Evolutionary conservation across 495 filamentous ascomycete species (phyloP).

Genomic region (Podospora pseudoanserina): DNA sequence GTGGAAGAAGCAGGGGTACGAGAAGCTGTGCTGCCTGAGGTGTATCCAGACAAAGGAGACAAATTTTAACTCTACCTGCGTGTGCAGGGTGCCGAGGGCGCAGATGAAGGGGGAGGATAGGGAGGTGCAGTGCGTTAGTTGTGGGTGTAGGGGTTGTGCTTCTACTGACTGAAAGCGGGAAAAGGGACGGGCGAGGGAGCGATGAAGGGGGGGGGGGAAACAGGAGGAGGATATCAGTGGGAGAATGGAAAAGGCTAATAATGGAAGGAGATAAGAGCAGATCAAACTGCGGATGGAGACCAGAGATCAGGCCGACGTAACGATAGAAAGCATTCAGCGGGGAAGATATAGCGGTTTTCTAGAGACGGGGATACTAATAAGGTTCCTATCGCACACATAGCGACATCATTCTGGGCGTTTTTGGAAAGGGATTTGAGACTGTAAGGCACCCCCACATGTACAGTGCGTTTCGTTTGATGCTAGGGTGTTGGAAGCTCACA

Average conservation of each 20-base stretch:
- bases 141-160: constrained; percentile 87
- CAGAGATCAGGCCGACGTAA: too few species aligned
- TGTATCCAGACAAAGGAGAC: constrained; percentile 99
- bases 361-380: neutral
- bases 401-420: neutral
- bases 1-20: constrained; percentile 99
- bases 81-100: constrained; percentile 91
- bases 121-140: constrained; percentile 90
- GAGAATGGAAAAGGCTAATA: neutral
- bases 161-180: constrained; percentile 64
- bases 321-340: neutral
- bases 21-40: constrained; percentile 94
- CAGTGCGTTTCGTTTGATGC: neutral
- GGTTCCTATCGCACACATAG: neutral
- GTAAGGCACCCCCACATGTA: neutral
- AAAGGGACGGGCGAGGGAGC: neutral
- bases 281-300: too few species aligned
- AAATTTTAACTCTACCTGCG: constrained; percentile 96
- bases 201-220: too few species aligned
- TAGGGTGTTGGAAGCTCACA: neutral
- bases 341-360: neutral
- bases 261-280: too few species aligned
- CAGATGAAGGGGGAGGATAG: constrained; percentile 82
- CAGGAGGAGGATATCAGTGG: neutral
- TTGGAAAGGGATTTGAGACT: neutral